A percentile compares a stretch with the other conserved stretches of the same genome.
phyloP scores from a whole-genome alignment of 1,139 yeast genomes.

The Yamadazyma atlantica region DNA sequence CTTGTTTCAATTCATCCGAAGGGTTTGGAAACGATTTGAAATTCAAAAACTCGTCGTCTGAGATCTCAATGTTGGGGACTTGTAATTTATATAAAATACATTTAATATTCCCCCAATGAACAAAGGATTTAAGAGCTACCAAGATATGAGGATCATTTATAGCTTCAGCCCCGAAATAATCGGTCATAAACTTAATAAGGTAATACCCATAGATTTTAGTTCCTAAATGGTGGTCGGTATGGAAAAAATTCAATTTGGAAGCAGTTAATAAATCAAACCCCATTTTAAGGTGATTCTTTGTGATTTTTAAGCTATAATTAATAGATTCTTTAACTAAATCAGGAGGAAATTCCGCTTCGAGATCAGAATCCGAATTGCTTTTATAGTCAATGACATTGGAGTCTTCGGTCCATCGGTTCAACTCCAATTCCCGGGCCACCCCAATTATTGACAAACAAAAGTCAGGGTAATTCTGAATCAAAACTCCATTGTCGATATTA shows the following conservation, averaged over 20 bases:
- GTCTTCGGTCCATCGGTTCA: slow-evolving; percentile 50
- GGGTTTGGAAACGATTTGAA: slow-evolving; percentile 47
- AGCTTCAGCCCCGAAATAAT: slow-evolving; percentile 44
- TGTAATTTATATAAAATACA: slow-evolving; percentile 46
- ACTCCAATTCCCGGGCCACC: slow-evolving; percentile 50
- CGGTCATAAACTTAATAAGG: slow-evolving; percentile 39
- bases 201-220: slow-evolving; percentile 48
- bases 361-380: slow-evolving; percentile 18
- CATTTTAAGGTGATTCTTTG: slow-evolving; percentile 34
- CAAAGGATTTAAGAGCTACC: slow-evolving; percentile 51
- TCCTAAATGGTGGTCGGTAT: slow-evolving; percentile 58
- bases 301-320: slow-evolving; percentile 18
- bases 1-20: slow-evolving; percentile 36
- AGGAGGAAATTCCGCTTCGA: slow-evolving; percentile 8
- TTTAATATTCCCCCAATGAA: slow-evolving; percentile 57
- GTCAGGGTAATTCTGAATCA: slow-evolving; percentile 37
- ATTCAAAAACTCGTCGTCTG: slow-evolving; percentile 25
- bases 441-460: slow-evolving; percentile 52
- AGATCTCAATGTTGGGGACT: slow-evolving; percentile 39
- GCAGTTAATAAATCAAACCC: slow-evolving; percentile 48
- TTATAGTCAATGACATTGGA: slow-evolving; percentile 42
- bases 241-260: slow-evolving; percentile 53
- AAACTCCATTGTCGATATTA: slow-evolving; percentile 33
- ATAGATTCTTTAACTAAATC: slow-evolving; percentile 12
- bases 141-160: slow-evolving; percentile 43